Conservation (phyloP, 1,284 basidiomycete genomes). For the Leccinum olivaceoglutinosum region DNA sequence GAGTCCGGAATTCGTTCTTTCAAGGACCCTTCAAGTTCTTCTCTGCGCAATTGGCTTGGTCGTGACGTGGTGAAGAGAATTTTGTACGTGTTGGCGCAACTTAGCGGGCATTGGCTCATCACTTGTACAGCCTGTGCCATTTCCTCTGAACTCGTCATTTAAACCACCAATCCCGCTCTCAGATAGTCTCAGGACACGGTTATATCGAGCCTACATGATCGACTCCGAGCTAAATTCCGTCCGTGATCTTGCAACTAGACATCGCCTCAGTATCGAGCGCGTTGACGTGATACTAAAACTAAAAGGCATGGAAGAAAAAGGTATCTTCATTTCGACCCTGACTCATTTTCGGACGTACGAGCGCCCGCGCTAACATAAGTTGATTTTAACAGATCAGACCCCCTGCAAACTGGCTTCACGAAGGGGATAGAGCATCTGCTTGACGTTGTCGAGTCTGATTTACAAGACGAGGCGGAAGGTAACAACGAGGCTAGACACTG, state of each 20-base stretch:
- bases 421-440: conserved; percentile 64
- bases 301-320: conserved; percentile 73
- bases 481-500: conserved; percentile 53
- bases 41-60: conserved; percentile 55
- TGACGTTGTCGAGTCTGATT: conserved; percentile 40
- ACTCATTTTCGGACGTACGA: not conserved
- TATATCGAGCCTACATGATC: conserved; percentile 53
- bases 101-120: conserved; percentile 1
- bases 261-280: conserved; percentile 66
- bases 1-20: conserved; percentile 14
- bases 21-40: conserved; percentile 6
- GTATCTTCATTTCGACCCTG: conserved; percentile 32
- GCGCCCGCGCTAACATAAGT: conserved; percentile 15
- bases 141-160: conserved; percentile 78
- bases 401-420: conserved; percentile 63
- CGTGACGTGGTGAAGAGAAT: conserved; percentile 44
- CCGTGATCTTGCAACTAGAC: conserved; percentile 52
- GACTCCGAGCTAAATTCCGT: conserved; percentile 55
- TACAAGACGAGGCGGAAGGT: conserved; percentile 49
- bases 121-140: conserved; percentile 38
- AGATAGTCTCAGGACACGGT: conserved; percentile 46
- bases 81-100: not conserved
- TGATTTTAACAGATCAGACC: conserved; percentile 39
- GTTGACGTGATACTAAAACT: conserved; percentile 77
- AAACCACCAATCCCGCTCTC: conserved; percentile 72